Conservation (phyloP, 2,329 filamentous ascomycete genomes). For the Phoma sp. region DNA sequence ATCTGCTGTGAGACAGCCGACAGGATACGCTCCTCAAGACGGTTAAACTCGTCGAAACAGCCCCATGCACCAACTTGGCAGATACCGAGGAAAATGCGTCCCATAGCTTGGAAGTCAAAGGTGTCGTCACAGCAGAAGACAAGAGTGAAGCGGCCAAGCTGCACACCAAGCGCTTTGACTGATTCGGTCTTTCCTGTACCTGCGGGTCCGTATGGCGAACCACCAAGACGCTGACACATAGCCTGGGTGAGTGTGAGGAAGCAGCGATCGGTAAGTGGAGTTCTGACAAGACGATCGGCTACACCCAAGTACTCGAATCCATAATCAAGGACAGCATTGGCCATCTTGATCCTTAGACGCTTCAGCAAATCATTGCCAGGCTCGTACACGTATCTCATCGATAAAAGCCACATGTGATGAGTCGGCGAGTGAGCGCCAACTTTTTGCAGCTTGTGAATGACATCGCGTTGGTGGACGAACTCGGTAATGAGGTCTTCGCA, state of each 20-base stretch:
- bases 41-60: slow-evolving; percentile 99
- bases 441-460: slow-evolving; percentile 83
- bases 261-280: slow-evolving; percentile 95
- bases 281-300: slow-evolving; percentile 92
- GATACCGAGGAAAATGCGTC: slow-evolving; percentile 97
- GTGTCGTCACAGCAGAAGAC: slow-evolving; percentile 99
- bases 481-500: slow-evolving; percentile 99
- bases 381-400: slow-evolving; percentile 95
- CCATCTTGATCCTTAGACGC: slow-evolving; percentile 91
- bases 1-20: slow-evolving; percentile 99
- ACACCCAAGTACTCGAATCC: slow-evolving; percentile 98
- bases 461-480: slow-evolving; percentile 95
- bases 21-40: slow-evolving; percentile 94
- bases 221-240: slow-evolving; percentile 90
- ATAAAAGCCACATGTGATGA: slow-evolving; percentile 91
- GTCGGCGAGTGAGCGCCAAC: slow-evolving; percentile 75
- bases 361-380: slow-evolving; percentile 80
- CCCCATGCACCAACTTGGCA: slow-evolving; percentile 99
- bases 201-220: slow-evolving; percentile 95
- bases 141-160: slow-evolving; percentile 95
- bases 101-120: slow-evolving; percentile 99
- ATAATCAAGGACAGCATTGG: slow-evolving; percentile 92
- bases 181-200: slow-evolving; percentile 99
- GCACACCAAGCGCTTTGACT: slow-evolving; percentile 94
- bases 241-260: slow-evolving; percentile 98